Evolutionary conservation across 176 grass and related monocot genomes (phyloP).

Genomic region (Alloteropsis semialata): DNA sequence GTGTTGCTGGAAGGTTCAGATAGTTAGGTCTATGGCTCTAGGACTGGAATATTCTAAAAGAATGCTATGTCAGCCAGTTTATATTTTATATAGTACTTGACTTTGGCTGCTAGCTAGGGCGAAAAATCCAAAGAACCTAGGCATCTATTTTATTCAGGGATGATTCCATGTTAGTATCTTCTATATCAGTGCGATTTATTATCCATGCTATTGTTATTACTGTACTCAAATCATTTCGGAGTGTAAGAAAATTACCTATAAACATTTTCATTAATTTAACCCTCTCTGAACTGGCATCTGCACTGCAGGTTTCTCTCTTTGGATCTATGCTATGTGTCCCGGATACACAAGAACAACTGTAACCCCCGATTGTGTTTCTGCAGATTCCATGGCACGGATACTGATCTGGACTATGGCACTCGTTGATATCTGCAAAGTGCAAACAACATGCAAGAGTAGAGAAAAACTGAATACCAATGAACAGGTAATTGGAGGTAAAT

Average conservation of each 20-base stretch:
- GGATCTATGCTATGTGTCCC: background rate
- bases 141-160: background rate
- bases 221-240: background rate
- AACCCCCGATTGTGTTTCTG: background rate
- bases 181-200: slow-evolving; percentile 6
- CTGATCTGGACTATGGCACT: too few relatives aligned
- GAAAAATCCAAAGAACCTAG: background rate
- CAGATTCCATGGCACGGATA: too few relatives aligned
- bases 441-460: background rate
- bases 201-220: background rate
- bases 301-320: background rate
- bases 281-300: slow-evolving; percentile 7
- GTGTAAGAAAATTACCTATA: slow-evolving; percentile 28
- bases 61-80: background rate
- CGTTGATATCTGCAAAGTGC: background rate
- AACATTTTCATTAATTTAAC: slow-evolving; percentile 27
- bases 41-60: background rate
- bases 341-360: background rate
- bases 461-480: background rate
- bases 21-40: background rate
- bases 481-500: background rate
- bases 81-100: too few relatives aligned
- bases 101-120: background rate
- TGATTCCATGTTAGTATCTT: background rate
- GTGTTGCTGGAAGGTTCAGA: background rate